Conservation (phyloP, 2,329 filamentous ascomycete species). For the Aciculosporium take region DNA sequence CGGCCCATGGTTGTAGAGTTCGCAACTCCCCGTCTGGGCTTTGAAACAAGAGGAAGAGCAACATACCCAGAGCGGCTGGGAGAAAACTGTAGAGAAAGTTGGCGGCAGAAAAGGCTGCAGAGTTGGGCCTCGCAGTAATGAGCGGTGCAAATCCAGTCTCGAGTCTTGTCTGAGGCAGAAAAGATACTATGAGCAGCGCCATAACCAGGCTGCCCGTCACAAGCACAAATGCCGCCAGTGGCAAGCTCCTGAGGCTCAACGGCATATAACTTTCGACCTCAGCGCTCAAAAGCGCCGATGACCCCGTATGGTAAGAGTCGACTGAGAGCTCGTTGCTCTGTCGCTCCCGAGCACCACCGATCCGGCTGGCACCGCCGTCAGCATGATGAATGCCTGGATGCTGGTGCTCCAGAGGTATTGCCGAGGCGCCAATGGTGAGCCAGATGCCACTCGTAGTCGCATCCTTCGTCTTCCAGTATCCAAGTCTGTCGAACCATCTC, state of each 20-base stretch:
- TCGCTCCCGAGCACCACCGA: background rate
- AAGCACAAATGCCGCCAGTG: conserved; percentile 52
- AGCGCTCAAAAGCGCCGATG: conserved; percentile 11
- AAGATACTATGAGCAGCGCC: conserved; percentile 64
- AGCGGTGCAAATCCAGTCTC: conserved; percentile 57
- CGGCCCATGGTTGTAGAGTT: conserved; percentile 54
- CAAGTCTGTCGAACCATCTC: conserved; percentile 56
- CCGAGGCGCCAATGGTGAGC: conserved; percentile 54
- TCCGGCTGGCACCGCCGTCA: background rate
- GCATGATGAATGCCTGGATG: background rate
- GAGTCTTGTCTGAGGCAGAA: conserved; percentile 54
- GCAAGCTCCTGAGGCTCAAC: conserved; percentile 56
- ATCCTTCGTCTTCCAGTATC: conserved; percentile 67
- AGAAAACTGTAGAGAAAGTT: conserved; percentile 79
- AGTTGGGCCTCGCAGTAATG: conserved; percentile 44
- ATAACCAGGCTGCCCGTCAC: conserved; percentile 46
- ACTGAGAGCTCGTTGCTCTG: conserved; percentile 18
- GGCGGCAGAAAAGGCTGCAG: conserved; percentile 61
- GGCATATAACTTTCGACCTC: conserved; percentile 50
- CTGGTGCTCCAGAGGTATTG: conserved; percentile 14
- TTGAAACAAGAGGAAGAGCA: conserved; percentile 54
- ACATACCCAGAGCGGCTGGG: conserved; percentile 51
- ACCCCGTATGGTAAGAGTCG: conserved; percentile 15
- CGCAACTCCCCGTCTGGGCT: conserved; percentile 52
- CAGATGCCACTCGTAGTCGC: conserved; percentile 54